phyloP scores from a whole-genome alignment of 148 eudicot genomes.

The Vaccinium macrocarpon region DNA sequence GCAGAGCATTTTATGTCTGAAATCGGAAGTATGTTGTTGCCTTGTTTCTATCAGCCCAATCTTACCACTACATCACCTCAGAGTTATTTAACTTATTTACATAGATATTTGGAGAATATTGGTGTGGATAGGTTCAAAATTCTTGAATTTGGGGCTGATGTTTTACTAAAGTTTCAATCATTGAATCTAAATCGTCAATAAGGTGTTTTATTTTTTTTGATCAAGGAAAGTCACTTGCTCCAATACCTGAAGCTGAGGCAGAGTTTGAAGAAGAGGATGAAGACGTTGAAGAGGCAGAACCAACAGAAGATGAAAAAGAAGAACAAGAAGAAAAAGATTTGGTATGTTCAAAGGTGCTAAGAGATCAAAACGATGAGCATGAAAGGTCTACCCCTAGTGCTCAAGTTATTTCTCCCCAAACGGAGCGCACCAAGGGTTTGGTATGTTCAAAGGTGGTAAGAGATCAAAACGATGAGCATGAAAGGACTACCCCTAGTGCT shows the following conservation, averaged over 20 bases:
- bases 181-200: constrained; percentile 7
- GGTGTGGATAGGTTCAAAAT: background rate
- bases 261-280: constrained; percentile 36
- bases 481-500: constrained; percentile 8
- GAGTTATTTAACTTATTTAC: background rate
- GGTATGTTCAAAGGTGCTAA: constrained; percentile 12
- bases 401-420: constrained; percentile 20
- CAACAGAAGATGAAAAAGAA: constrained; percentile 19
- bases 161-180: background rate
- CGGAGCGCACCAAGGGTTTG: background rate
- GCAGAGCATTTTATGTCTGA: background rate
- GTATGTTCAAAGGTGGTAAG: constrained; percentile 12
- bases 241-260: constrained; percentile 68
- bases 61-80: background rate
- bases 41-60: background rate
- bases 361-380: constrained; percentile 11
- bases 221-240: constrained; percentile 87
- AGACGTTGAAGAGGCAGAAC: constrained; percentile 35
- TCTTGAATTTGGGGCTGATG: background rate
- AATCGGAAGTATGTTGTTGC: background rate
- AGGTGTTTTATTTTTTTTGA: constrained; percentile 28
- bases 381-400: constrained; percentile 10
- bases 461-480: constrained; percentile 13
- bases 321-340: constrained; percentile 16
- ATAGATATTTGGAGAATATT: background rate